These are phyloP conservation scores for Dictyostelium brefeldianum DNA, from an alignment of 78 protist genomes.

Conservation along the genomic window DNA sequence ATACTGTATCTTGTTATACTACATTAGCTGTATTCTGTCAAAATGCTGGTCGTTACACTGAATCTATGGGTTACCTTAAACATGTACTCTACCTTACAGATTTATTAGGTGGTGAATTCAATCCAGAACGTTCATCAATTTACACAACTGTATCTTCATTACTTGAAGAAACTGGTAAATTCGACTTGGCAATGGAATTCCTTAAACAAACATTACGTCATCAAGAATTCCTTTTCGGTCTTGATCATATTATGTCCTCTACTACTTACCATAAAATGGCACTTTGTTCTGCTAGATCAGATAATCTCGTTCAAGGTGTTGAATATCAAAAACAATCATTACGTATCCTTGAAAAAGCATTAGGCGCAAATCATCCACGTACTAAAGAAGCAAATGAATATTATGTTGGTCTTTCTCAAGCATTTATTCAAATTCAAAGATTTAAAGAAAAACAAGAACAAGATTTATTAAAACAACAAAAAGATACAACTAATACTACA, in stretches of 20 bases:
- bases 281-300: not conserved
- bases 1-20: conserved; percentile 74
- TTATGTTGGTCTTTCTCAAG: not conserved
- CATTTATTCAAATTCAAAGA: not conserved
- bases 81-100: conserved; percentile 60
- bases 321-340: not conserved
- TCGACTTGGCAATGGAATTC: conserved; percentile 38
- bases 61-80: conserved; percentile 65
- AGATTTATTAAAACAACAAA: conserved; percentile 19
- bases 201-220: conserved; percentile 18
- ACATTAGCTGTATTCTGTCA: conserved; percentile 80
- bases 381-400: conserved; percentile 21
- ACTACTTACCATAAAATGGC: conserved; percentile 41
- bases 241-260: conserved; percentile 1
- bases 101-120: conserved; percentile 45
- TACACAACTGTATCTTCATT: conserved; percentile 43
- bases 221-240: conserved; percentile 52
- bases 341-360: conserved; percentile 26
- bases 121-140: conserved; percentile 78
- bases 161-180: conserved; percentile 49
- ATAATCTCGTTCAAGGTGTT: conserved; percentile 20
- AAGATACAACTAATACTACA: not conserved
- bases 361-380: conserved; percentile 64
- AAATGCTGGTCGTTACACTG: conserved; percentile 40
- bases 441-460: not conserved